These are phyloP conservation scores for Aurifilum marmelostoma DNA, from an alignment of 2,329 filamentous ascomycete genomes.

Conservation along the genomic window DNA sequence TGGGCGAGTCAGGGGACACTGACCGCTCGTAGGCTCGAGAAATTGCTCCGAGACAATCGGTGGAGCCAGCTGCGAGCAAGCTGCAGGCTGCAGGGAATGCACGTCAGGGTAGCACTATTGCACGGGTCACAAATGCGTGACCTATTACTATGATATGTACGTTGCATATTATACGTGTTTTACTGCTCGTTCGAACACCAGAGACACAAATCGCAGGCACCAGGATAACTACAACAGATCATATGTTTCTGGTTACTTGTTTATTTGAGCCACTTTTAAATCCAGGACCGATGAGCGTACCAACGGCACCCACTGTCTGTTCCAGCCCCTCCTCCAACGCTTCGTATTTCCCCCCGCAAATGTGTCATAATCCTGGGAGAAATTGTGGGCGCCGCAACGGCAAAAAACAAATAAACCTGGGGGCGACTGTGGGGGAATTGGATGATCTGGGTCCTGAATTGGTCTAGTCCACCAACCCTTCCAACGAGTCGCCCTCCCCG, in stretches of 20 bases:
- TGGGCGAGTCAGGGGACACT: background rate
- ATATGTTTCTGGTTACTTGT: no score
- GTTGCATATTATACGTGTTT: no score
- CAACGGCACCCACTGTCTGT: background rate
- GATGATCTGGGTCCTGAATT: background rate
- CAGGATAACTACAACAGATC: no score
- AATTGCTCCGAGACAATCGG: background rate
- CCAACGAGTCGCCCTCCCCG: background rate
- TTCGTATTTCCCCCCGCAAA: background rate
- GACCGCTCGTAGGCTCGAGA: background rate
- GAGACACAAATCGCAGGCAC: background rate
- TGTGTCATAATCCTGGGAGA: background rate
- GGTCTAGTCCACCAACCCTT: background rate
- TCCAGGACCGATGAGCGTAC: background rate
- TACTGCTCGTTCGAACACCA: background rate
- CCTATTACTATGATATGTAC: no score
- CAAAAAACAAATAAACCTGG: background rate
- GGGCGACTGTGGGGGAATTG: background rate
- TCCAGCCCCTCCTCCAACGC: background rate
- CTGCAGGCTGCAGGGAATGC: conserved; percentile 3
- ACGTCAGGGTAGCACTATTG: background rate
- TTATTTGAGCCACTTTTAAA: background rate
- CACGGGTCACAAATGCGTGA: no score
- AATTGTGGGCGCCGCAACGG: background rate
- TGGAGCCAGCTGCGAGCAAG: background rate